phyloP scores from a whole-genome alignment of 441 rosid genomes.

The Dalechampia spathulata region DNA sequence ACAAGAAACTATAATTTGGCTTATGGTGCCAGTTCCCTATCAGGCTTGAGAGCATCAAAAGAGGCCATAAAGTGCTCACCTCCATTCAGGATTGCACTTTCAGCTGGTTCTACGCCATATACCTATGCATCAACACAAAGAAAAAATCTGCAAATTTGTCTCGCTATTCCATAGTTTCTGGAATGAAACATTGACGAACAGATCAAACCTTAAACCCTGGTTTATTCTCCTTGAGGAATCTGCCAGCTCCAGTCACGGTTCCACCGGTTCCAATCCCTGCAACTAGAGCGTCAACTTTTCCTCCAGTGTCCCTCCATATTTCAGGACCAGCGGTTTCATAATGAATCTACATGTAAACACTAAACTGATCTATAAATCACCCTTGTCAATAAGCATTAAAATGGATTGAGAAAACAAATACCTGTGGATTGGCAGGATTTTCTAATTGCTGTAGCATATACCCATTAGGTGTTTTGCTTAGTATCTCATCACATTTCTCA shows the following conservation, averaged over 20 bases:
- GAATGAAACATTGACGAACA: too few relatives aligned
- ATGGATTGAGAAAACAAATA: constrained; percentile 7
- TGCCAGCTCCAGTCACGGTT: constrained; percentile 68
- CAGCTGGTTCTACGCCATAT: constrained; percentile 62
- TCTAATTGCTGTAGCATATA: constrained; percentile 40
- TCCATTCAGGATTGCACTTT: constrained; percentile 73
- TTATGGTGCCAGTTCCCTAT: too few relatives aligned
- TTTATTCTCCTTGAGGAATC: constrained; percentile 68
- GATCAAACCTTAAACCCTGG: constrained; percentile 51
- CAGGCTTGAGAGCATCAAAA: too few relatives aligned
- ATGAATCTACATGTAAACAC: constrained; percentile 42
- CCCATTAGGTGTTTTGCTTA: constrained; percentile 47
- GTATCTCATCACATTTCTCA: constrained; percentile 47
- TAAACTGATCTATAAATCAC: not conserved
- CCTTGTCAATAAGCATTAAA: not conserved
- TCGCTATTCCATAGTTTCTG: too few relatives aligned
- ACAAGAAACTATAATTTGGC: too few relatives aligned
- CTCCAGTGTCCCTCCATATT: constrained; percentile 78
- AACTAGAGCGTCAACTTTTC: constrained; percentile 59
- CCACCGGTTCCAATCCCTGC: constrained; percentile 86
- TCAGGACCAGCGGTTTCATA: constrained; percentile 84
- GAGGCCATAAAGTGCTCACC: too few relatives aligned
- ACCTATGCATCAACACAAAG: constrained; percentile 26
- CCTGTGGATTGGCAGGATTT: constrained; percentile 67
- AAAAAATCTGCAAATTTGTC: too few relatives aligned